Evolutionary conservation across 1,284 basidiomycete genomes (phyloP).

Genomic region (Peniophora sp.): DNA sequence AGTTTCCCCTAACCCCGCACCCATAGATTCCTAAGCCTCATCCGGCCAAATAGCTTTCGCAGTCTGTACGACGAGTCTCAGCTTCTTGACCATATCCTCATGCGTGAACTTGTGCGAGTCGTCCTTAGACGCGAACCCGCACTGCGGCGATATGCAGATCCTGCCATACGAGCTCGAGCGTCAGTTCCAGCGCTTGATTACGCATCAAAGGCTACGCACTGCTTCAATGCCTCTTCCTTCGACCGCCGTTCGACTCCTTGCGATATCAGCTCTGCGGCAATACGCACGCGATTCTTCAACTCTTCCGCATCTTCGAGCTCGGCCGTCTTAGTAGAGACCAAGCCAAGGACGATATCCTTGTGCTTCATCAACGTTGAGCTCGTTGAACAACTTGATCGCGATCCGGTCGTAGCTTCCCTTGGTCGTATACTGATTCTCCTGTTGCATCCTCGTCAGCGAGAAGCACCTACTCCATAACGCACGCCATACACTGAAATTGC

Average conservation of each 20-base stretch:
- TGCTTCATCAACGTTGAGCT: conserved; percentile 62
- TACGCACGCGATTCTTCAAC: conserved; percentile 52
- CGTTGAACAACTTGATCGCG: conserved; percentile 62
- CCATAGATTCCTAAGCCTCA: not conserved
- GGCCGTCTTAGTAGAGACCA: conserved; percentile 68
- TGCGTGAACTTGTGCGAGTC: conserved; percentile 56
- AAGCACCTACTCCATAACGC: not conserved
- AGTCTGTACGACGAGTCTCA: conserved; percentile 40
- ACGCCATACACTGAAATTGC: conserved; percentile 54
- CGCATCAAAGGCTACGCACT: conserved; percentile 30
- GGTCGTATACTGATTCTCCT: conserved; percentile 57
- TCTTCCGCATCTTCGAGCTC: conserved; percentile 55
- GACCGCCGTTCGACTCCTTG: conserved; percentile 44
- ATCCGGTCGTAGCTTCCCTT: conserved; percentile 74
- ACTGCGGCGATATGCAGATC: conserved; percentile 66
- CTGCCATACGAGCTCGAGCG: conserved; percentile 27
- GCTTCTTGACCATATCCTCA: conserved; percentile 44
- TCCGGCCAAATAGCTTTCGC: conserved; percentile 45
- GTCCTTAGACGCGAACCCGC: conserved; percentile 66
- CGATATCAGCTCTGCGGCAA: conserved; percentile 55
- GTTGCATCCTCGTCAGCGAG: not conserved
- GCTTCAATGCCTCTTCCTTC: conserved; percentile 47
- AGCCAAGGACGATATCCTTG: conserved; percentile 66
- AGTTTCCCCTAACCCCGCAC: too few relatives aligned
- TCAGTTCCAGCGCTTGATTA: not conserved